Conservation (phyloP, 805 yeast species). For the Yamadazyma endophytica region DNA sequence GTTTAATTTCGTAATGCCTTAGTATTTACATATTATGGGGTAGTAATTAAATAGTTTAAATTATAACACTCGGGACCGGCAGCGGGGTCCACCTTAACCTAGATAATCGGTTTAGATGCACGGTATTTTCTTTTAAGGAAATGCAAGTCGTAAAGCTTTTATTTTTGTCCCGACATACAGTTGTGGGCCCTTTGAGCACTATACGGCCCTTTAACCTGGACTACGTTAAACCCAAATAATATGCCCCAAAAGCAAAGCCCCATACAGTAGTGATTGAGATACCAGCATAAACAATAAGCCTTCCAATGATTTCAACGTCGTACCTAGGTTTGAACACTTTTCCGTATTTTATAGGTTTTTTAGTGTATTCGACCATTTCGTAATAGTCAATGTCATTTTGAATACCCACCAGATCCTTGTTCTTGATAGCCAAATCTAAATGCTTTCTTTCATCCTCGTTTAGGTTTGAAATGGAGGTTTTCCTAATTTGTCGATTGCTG, state of each 20-base stretch:
- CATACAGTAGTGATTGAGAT: slow-evolving; percentile 56
- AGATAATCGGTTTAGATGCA: no score
- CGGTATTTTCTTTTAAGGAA: no score
- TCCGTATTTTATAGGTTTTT: slow-evolving; percentile 10
- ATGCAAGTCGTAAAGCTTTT: no score
- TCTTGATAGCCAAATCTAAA: slow-evolving; percentile 22
- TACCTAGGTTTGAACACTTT: slow-evolving; percentile 55
- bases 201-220: no score
- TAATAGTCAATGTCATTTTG: slow-evolving; percentile 37
- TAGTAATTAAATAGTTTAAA: no score
- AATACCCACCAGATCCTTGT: slow-evolving; percentile 31
- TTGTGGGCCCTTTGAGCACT: no score
- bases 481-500: slow-evolving; percentile 30
- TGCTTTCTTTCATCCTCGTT: slow-evolving; percentile 15
- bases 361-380: slow-evolving; percentile 34
- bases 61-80: no score
- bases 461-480: slow-evolving; percentile 38
- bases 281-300: slow-evolving; percentile 79
- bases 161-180: no score
- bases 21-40: no score
- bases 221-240: slow-evolving; percentile 10
- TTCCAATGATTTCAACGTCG: slow-evolving; percentile 72
- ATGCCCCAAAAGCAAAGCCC: slow-evolving; percentile 30
- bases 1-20: no score
- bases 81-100: no score